Conservation (phyloP, 345 rosid genomes). For the Microcos paniculata region DNA sequence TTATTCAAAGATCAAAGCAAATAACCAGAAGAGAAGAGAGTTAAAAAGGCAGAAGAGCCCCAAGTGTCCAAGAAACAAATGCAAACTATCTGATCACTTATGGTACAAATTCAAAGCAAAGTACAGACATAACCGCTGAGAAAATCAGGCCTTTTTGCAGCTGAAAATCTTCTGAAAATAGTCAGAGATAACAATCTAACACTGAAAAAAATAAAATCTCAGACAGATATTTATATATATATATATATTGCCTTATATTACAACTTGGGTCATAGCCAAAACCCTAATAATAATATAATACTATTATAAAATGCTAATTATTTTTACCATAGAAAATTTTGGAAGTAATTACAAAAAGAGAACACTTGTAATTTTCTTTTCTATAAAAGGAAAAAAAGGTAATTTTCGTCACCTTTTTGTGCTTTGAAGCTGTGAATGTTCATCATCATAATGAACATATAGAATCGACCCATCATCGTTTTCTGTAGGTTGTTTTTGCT, state of each 20-base stretch:
- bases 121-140: conserved; percentile 37
- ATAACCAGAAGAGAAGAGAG: not conserved
- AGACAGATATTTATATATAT: not conserved
- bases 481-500: not conserved
- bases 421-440: not conserved
- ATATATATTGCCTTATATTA: not conserved
- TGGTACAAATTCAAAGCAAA: conserved; percentile 13
- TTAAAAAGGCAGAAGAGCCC: not conserved
- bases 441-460: not conserved
- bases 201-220: conserved; percentile 7
- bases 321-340: no score
- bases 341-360: not conserved
- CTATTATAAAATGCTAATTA: not conserved
- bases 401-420: conserved; percentile 2
- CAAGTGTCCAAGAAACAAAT: conserved; percentile 17
- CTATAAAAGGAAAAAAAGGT: no score
- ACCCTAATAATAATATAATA: not conserved
- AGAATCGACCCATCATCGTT: not conserved
- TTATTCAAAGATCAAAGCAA: conserved; percentile 4
- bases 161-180: conserved; percentile 15
- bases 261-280: conserved; percentile 6
- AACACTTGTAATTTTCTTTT: no score
- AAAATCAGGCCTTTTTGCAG: conserved; percentile 20
- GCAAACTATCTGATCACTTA: conserved; percentile 1
- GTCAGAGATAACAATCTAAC: conserved; percentile 16